phyloP scores from a whole-genome alignment of 805 yeast species.

The Candida yuanshanica region DNA sequence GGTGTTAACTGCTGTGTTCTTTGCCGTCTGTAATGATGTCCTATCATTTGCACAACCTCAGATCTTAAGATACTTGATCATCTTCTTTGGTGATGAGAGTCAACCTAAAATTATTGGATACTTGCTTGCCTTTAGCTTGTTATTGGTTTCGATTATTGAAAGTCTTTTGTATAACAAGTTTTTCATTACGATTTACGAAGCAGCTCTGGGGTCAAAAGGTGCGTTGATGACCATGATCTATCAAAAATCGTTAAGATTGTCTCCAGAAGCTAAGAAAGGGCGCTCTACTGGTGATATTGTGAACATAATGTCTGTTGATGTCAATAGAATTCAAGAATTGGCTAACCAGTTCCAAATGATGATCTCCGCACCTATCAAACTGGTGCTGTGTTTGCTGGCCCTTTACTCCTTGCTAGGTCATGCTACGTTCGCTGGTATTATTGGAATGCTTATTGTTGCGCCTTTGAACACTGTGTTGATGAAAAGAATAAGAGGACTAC shows the following conservation, averaged over 20 bases:
- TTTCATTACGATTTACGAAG: constrained; percentile 48
- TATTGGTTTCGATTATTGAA: constrained; percentile 51
- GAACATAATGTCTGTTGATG: constrained; percentile 75
- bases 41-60: constrained; percentile 88
- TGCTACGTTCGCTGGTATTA: constrained; percentile 53
- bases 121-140: constrained; percentile 58
- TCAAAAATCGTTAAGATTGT: constrained; percentile 62
- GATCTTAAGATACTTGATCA: constrained; percentile 59
- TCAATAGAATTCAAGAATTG: constrained; percentile 55
- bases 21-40: constrained; percentile 70
- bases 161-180: constrained; percentile 67
- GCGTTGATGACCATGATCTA: constrained; percentile 64
- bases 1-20: constrained; percentile 65
- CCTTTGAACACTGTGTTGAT: constrained; percentile 51
- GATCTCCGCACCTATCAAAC: constrained; percentile 53
- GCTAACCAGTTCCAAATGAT: constrained; percentile 47
- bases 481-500: constrained; percentile 37
- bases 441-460: constrained; percentile 46
- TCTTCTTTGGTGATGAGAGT: constrained; percentile 43
- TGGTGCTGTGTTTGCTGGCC: constrained; percentile 48
- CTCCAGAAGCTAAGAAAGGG: constrained; percentile 55
- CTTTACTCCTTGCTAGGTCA: constrained; percentile 51
- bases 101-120: constrained; percentile 41
- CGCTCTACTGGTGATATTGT: constrained; percentile 74
- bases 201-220: constrained; percentile 61